Percentiles rank a stretch among this genome's conserved stretches.
Conservation (phyloP, 129 eudicot species). For the Tanacetum coccineum region DNA sequence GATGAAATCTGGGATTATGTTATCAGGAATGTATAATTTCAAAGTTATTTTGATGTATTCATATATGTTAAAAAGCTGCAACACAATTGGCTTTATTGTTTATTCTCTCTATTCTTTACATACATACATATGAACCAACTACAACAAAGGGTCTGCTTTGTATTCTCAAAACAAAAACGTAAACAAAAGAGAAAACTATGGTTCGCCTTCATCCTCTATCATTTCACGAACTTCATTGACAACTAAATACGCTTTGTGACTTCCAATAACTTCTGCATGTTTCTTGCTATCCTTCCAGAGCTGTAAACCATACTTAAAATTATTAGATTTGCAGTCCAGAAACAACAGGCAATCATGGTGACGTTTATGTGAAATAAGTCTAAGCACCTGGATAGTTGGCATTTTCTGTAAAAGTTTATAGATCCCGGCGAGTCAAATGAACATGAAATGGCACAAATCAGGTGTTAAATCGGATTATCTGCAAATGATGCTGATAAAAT, state of each 20-base stretch:
- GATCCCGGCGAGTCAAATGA: conserved; percentile 6
- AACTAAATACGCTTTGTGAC: conserved; percentile 80
- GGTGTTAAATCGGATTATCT: conserved; percentile 19
- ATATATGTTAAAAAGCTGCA: neutral
- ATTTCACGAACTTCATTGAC: conserved; percentile 78
- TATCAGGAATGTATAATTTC: too few species aligned
- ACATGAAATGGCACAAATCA: conserved; percentile 42
- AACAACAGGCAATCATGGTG: neutral
- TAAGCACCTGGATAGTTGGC: conserved; percentile 86
- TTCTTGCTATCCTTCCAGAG: conserved; percentile 77
- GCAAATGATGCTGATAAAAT: conserved; percentile 8
- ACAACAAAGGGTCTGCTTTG: conserved; percentile 1
- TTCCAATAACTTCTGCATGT: conserved; percentile 80
- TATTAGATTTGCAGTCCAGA: conserved; percentile 3
- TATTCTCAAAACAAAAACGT: neutral
- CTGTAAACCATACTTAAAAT: conserved; percentile 31
- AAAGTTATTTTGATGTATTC: too few species aligned
- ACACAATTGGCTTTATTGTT: conserved; percentile 17
- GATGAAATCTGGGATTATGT: too few species aligned
- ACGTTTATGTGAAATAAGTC: neutral
- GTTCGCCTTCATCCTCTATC: conserved; percentile 55
- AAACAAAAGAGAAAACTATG: neutral
- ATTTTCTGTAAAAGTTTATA: conserved; percentile 53
- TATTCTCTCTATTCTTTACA: conserved; percentile 18
- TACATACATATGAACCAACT: conserved; percentile 6